Conservation (phyloP, 1,284 basidiomycete species). For the Naganishia sp. region DNA sequence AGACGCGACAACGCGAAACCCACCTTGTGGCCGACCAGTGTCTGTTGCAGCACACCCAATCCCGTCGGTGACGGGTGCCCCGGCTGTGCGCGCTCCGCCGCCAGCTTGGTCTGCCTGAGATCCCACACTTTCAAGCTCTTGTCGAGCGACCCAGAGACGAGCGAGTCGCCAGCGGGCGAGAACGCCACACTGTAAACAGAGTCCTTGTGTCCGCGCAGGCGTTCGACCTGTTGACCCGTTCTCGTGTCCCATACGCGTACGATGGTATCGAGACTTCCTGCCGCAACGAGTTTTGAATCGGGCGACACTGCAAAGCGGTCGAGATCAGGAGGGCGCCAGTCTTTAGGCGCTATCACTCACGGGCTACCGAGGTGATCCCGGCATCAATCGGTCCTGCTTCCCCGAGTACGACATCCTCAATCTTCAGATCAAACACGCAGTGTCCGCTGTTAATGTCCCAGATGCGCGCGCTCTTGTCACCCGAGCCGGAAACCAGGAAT, state of each 20-base stretch:
- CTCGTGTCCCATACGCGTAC: slow-evolving; percentile 83
- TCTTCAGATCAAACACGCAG: slow-evolving; percentile 57
- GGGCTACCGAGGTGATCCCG: slow-evolving; percentile 64
- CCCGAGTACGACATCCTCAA: slow-evolving; percentile 56
- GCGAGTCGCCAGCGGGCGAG: slow-evolving; percentile 71
- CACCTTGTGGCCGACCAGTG: slow-evolving; percentile 82
- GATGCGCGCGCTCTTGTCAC: slow-evolving; percentile 83
- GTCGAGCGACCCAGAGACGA: slow-evolving; percentile 82
- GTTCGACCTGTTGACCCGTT: slow-evolving; percentile 70
- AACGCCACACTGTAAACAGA: slow-evolving; percentile 84
- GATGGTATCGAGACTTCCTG: slow-evolving; percentile 78
- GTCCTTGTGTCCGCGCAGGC: slow-evolving; percentile 77
- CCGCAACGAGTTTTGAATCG: slow-evolving; percentile 76
- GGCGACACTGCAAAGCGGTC: slow-evolving; percentile 65
- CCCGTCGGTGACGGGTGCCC: slow-evolving; percentile 38
- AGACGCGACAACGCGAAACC: slow-evolving; percentile 37
- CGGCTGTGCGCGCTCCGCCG: slow-evolving; percentile 32
- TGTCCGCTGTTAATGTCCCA: slow-evolving; percentile 75
- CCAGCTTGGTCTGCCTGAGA: slow-evolving; percentile 56
- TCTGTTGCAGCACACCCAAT: slow-evolving; percentile 67
- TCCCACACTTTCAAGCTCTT: slow-evolving; percentile 89
- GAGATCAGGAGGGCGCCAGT: slow-evolving; percentile 1
- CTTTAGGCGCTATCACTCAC: slow-evolving; percentile 40
- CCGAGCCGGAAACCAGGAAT: slow-evolving; percentile 82
- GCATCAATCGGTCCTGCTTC: slow-evolving; percentile 65